Evolutionary conservation across 805 yeast genomes (phyloP).

Genomic region (Candida maltosa): DNA sequence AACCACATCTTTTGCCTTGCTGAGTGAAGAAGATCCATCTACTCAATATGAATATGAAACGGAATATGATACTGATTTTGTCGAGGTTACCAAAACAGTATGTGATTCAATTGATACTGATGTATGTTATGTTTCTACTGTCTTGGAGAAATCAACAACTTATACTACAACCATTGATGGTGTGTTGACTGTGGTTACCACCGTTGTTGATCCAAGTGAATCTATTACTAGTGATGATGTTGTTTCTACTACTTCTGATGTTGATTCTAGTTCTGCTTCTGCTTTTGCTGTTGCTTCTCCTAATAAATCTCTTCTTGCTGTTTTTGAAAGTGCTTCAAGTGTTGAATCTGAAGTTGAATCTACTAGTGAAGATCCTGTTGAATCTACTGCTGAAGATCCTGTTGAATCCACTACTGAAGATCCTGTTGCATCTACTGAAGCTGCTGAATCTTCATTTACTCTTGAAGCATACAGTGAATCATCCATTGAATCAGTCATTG

Average conservation of each 20-base stretch:
- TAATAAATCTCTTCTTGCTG: background rate
- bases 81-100: slow-evolving; percentile 24
- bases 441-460: slow-evolving; percentile 9
- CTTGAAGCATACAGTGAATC: slow-evolving; percentile 11
- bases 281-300: background rate
- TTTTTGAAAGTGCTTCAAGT: background rate
- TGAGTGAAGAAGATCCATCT: background rate
- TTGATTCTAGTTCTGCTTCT: background rate
- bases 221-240: no score
- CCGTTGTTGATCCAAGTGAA: slow-evolving; percentile 11
- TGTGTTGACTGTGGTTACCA: slow-evolving; percentile 33
- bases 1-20: background rate
- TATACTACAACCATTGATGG: slow-evolving; percentile 38
- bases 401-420: slow-evolving; percentile 3
- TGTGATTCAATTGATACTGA: slow-evolving; percentile 18
- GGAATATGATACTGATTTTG: slow-evolving; percentile 16
- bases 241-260: background rate
- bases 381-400: slow-evolving; percentile 1
- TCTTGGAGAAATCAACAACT: slow-evolving; percentile 23
- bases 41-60: slow-evolving; percentile 13
- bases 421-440: slow-evolving; percentile 8
- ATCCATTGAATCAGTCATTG: slow-evolving; percentile 15
- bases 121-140: slow-evolving; percentile 32
- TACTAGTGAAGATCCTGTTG: slow-evolving; percentile 4
- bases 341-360: background rate